phyloP scores from a whole-genome alignment of 2,329 filamentous ascomycete genomes.

The Colletotrichum sansevieriae region DNA sequence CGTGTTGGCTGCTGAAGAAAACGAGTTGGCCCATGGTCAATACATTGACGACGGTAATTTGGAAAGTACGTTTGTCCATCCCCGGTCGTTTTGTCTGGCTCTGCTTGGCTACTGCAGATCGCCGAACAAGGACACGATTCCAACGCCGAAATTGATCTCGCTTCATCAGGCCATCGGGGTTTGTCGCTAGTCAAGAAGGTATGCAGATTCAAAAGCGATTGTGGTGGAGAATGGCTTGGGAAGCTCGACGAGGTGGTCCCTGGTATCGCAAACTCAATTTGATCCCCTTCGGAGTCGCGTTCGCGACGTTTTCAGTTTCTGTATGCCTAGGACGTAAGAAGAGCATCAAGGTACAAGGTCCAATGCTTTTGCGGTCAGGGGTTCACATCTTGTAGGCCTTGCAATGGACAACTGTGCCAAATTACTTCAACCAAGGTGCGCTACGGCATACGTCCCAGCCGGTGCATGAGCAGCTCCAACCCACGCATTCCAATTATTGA shows the following conservation, averaged over 20 bases:
- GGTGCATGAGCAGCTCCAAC: conserved; percentile 24
- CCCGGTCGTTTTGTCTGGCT: not conserved
- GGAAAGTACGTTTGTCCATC: not conserved
- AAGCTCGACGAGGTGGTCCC: conserved; percentile 59
- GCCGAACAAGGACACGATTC: no score
- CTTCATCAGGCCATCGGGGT: conserved; percentile 45
- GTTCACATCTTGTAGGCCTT: no score
- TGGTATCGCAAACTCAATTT: conserved; percentile 45
- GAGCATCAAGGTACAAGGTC: no score
- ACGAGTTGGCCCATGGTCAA: conserved; percentile 53
- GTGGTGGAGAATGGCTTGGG: conserved; percentile 56
- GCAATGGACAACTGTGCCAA: no score
- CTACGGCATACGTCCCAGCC: conserved; percentile 20
- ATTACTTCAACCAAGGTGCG: conserved; percentile 13
- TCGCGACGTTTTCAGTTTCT: no score
- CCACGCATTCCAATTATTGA: conserved; percentile 43
- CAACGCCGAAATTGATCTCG: not conserved
- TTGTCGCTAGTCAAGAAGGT: conserved; percentile 54
- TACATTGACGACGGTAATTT: conserved; percentile 54
- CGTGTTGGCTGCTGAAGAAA: conserved; percentile 52
- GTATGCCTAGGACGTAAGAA: no score
- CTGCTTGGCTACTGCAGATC: no score
- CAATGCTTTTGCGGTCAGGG: no score
- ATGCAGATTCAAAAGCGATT: conserved; percentile 50
- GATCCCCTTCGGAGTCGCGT: not conserved